Base-by-base conservation (phyloP, 2,329 filamentous ascomycete species). In the Xylariaceae sp. region DNA sequence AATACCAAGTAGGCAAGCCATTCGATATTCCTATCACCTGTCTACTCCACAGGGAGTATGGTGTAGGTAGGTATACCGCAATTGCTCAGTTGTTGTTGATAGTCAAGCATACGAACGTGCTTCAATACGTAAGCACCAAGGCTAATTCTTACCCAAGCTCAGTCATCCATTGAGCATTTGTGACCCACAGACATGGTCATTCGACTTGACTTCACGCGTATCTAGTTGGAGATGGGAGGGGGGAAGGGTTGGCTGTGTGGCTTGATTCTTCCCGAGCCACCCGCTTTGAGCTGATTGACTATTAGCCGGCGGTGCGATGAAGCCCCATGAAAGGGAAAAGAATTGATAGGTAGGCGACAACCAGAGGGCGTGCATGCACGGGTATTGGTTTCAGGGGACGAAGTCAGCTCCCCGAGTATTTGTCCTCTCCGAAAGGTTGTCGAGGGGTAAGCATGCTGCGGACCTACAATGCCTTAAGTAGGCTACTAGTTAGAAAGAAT, bases 301-400 rank as follows among this genome's bases (percentile, higher is more conserved):
- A 26, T 26, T 10, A 34, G 3, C 3, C 30, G 30, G 13, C 30
- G 16, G 36, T 39, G 9, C 13, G 30, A 34, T 34, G 30, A 12
- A 34, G 30, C 13, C 8, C 30, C 8, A 19, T 41, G 12, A 15
- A 48, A 21, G 15, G 39, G 22, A 12, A 29, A 9, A 22, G 39
- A 44, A 29, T 43, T 40, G 5, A 9, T 34, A 19, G 18, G 29
- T 34, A 34, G 32, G 32, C 37, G 15, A 47, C 7, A 44, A 15
- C 29, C 37, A n/a, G 16, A n/a, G 26, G 21, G 32, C 8, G 32
- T 37, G 37, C 21, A 16, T 36, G 29, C 29, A 32, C 50, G 26
- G 5, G 26, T 26, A 26, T 26, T 29, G 34, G 49, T 56, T 49
- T 56, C 36, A 53, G 36, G 30, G 29, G 16, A 41, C 19, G 7